phyloP scores from a whole-genome alignment of 108 stramenopile genomes.

The Aurantiochytrium sp. region DNA sequence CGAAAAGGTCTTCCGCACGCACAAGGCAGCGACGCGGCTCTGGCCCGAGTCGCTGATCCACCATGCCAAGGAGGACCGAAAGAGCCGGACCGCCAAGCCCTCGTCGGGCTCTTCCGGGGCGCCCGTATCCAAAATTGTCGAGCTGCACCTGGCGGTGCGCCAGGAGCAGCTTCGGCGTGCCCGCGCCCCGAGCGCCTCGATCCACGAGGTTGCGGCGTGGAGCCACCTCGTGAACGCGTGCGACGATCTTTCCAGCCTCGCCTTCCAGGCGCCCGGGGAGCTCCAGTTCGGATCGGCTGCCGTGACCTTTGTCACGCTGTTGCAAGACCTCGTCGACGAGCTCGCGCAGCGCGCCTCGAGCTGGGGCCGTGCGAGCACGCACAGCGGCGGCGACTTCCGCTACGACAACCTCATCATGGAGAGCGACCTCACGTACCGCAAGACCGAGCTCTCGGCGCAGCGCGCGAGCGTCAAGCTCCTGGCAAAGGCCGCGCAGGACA shows the following conservation, averaged over 20 bases:
- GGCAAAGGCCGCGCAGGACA: not conserved
- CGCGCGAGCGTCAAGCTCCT: not conserved
- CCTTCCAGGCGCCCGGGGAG: not conserved
- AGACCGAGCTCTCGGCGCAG: not conserved
- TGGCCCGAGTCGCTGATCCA: not conserved
- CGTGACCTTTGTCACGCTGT: not conserved
- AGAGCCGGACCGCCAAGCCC: too few species aligned
- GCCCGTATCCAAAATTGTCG: not conserved
- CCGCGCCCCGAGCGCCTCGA: not conserved
- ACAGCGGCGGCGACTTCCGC: not conserved
- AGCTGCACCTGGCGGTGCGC: not conserved
- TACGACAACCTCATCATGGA: not conserved
- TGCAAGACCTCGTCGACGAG: not conserved
- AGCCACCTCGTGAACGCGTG: not conserved
- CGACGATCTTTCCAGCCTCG: conserved; percentile 8
- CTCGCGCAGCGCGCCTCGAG: not conserved
- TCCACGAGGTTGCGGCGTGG: conserved; percentile 12
- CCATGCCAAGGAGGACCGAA: not conserved
- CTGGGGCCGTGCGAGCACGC: not conserved
- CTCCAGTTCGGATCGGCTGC: not conserved
- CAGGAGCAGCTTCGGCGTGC: not conserved
- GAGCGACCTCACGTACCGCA: not conserved
- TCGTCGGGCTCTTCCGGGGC: too few species aligned
- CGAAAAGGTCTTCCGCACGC: not conserved
- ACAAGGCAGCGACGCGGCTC: not conserved